Evolutionary conservation across 768 basidiomycete genomes (phyloP), one percentile per base, ranked within the genome.

Genomic region (Lactifluus rugatus): DNA sequence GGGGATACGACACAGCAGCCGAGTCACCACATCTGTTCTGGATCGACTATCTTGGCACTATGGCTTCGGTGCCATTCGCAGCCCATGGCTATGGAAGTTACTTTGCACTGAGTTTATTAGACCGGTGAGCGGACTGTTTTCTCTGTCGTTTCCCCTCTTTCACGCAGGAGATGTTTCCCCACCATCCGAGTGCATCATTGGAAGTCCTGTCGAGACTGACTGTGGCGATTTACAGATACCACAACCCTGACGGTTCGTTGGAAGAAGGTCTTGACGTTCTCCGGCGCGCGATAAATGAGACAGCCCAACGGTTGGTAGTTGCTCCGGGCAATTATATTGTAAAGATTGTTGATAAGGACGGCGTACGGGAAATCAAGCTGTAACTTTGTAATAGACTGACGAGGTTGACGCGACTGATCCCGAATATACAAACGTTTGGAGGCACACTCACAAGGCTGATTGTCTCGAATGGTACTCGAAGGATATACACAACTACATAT

Each of bases 21-120:
- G 67, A 81, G 62, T 75, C 75, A 16, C 92, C 94, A 5, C 81
- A 82, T 62, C 77, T 95, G 13, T 96, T 94, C 76, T 98, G 94
- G 93, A 78, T 97, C 59, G 96, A 99, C 75, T 93, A 95, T 71
- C 79, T 96, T 32, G 96, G 96, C 25, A 95, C 96, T 5, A 78
- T 89, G 68, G 81, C 85, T 3, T 81, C 84, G 55, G 87, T 96
- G 13, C 93, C 93, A 0, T 99, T 93, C 69, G 93, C 84, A 16
- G 93, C 93, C 0, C 95, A 98, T 68, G 96, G 96, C 2, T 93
- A 97, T 69, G 96, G 93, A 45, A 80, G 85, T 56, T 96, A 93
- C 73, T 96, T 98, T 71, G 86, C 84, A 10, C 73, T 97, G 64
- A 84, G 87, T 81, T 87, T 95, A 69, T 78, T 98, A 54, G 96